Evolutionary conservation across 306 rosid genomes (phyloP).

Genomic region (Canavalia gladiata): DNA sequence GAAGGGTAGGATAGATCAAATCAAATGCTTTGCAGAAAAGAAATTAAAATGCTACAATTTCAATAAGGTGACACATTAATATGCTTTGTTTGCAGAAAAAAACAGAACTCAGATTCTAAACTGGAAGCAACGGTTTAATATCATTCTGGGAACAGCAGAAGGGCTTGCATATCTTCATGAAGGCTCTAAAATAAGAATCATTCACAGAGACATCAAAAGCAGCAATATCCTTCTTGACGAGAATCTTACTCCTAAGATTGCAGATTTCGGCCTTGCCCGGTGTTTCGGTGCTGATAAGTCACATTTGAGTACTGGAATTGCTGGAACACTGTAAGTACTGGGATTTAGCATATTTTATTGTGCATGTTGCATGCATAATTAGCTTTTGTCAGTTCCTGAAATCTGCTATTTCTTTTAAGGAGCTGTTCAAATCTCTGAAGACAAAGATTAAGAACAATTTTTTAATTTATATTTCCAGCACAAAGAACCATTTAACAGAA

Average conservation of each 20-base stretch:
- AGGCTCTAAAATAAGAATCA: conserved; percentile 71
- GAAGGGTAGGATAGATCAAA: background rate
- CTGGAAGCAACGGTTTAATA: conserved; percentile 76
- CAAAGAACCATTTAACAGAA: background rate
- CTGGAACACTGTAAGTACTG: conserved; percentile 89
- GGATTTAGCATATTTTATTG: background rate
- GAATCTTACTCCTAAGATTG: conserved; percentile 77
- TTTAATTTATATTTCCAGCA: background rate
- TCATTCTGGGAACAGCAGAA: conserved; percentile 81
- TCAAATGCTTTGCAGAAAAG: background rate
- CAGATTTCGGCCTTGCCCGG: conserved; percentile 93
- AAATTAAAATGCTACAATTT: background rate
- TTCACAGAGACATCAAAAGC: conserved; percentile 92
- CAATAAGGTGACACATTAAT: conserved; percentile 9
- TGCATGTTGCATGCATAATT: background rate
- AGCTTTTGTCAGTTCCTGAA: background rate
- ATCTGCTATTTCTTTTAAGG: background rate
- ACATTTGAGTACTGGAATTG: conserved; percentile 91
- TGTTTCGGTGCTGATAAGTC: conserved; percentile 75
- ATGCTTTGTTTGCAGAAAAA: conserved; percentile 63
- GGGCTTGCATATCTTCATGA: conserved; percentile 91
- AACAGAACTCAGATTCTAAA: conserved; percentile 66
- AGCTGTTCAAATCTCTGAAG: background rate
- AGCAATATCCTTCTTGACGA: conserved; percentile 90
- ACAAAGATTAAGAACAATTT: background rate